Base-by-base conservation (phyloP, 2,329 filamentous ascomycete species). In the Colletotrichum coccodes region DNA sequence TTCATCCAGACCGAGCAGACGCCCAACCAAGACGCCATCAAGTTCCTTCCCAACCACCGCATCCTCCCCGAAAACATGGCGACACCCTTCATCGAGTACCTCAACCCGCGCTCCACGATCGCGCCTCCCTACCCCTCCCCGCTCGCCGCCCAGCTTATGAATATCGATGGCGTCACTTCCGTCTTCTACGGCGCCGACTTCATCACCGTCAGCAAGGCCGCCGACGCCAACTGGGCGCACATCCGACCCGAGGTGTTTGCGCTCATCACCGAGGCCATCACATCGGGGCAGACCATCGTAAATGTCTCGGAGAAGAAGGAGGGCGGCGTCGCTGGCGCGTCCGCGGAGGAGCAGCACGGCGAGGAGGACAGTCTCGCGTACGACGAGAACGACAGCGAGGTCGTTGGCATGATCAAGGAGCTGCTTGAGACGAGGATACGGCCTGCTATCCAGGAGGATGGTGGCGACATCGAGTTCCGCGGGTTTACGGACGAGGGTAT, bases 371-470 rank as follows among this genome's bases (percentile, higher is more conserved):
- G 89, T 69, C 84, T 97, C 59, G 89, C 89, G 26, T 97, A 95
- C 79, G 91, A 95, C 74, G 94, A 97, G 77, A 91, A 97, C 71
- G 96, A 99, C 78, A 92, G 91, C 73, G 96, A 99, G 81, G 94
- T 98, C 12, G 92, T 99, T 9, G 92, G 94, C 68, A 98, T 98
- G 96, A 98, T 99, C 82, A 97, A 98, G 84, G 96, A 99, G 82
- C 84, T 99, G 36, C 86, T 99, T 40, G 96, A 99, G 81, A 99
- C 96, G 30, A 88, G 96, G 71, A 97, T 99, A 76, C 88, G 96
- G 49, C 96, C 96, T 0, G 93, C 95, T 1, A 99, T 99, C 71
- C 96, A 98, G 80, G 96, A 98, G 79, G 96, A 99, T 74, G 96
- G 96, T 54, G 96, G 96, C 52, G 96, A 99, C 79, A 98, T 99